These are phyloP conservation scores for Xylariomycetidae sp. DNA, from an alignment of 2,329 filamentous ascomycete species.

Conservation along the genomic window DNA sequence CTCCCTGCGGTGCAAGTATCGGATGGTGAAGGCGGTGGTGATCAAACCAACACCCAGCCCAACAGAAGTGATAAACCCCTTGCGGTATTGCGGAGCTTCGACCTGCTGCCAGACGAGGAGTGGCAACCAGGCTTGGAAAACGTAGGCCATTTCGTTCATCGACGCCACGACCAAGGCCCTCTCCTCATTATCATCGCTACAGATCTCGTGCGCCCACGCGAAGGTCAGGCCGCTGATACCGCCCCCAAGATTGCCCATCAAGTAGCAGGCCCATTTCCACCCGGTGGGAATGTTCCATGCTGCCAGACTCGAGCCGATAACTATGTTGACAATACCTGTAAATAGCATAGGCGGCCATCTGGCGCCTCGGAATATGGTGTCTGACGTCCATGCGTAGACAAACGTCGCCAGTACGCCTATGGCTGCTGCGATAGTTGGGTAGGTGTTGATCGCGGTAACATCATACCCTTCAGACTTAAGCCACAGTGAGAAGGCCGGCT, in stretches of 20 bases:
- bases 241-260: conserved; percentile 48
- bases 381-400: conserved; percentile 62
- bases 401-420: conserved; percentile 55
- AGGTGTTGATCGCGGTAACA: conserved; percentile 36
- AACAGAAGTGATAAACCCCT: conserved; percentile 55
- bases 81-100: conserved; percentile 55
- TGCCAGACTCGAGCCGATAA: conserved; percentile 35
- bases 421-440: conserved; percentile 54
- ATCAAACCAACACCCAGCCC: conserved; percentile 47
- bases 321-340: conserved; percentile 38
- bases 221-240: conserved; percentile 42
- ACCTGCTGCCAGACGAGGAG: conserved; percentile 62
- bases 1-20: conserved; percentile 42
- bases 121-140: conserved; percentile 66
- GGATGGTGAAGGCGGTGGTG: conserved; percentile 41
- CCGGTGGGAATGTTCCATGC: conserved; percentile 42
- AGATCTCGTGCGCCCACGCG: conserved; percentile 48
- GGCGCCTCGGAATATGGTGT: conserved; percentile 52
- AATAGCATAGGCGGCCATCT: conserved; percentile 64
- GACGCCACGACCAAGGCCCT: conserved; percentile 58
- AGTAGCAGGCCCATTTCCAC: conserved; percentile 62
- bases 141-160: conserved; percentile 68
- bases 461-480: conserved; percentile 39
- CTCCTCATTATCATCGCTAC: conserved; percentile 54
- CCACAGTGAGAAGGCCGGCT: conserved; percentile 53